A percentile compares a stretch with the other conserved stretches of the same genome.
phyloP scores from a whole-genome alignment of 352 stramenopile species.

The Phytophthora constricta region DNA sequence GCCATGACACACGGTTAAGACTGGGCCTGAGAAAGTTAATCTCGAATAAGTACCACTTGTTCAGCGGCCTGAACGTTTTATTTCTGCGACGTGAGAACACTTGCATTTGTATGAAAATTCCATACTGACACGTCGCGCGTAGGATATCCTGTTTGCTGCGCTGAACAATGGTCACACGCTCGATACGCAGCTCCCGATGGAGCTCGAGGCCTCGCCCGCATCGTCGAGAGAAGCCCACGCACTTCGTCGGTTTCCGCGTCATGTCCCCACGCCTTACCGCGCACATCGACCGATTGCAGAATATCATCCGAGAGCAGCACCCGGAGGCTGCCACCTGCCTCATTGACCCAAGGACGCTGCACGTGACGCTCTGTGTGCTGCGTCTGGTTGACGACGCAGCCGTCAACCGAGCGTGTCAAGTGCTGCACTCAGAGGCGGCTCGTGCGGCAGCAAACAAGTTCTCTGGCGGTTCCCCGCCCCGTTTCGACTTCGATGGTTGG shows the following conservation, averaged over 20 bases:
- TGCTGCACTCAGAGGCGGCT: constrained; percentile 26
- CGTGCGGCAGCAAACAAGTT: constrained; percentile 14
- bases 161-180: constrained; percentile 1
- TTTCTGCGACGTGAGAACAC: background rate
- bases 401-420: constrained; percentile 29
- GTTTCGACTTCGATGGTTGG: constrained; percentile 38
- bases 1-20: too few species aligned
- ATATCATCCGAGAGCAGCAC: constrained; percentile 29
- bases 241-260: constrained; percentile 58
- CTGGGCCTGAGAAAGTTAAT: too few species aligned
- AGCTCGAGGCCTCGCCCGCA: background rate
- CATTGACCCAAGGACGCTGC: constrained; percentile 46
- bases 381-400: constrained; percentile 35
- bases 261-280: constrained; percentile 20
- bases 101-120: background rate
- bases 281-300: constrained; percentile 34
- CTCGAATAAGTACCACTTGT: background rate
- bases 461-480: constrained; percentile 11
- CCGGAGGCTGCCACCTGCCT: constrained; percentile 40
- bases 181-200: constrained; percentile 5
- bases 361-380: constrained; percentile 59
- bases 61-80: background rate
- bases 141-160: background rate
- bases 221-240: constrained; percentile 39
- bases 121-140: background rate